Conservation (phyloP, 2,329 filamentous ascomycete genomes). For the Hawksworthiomyces lignivorus region DNA sequence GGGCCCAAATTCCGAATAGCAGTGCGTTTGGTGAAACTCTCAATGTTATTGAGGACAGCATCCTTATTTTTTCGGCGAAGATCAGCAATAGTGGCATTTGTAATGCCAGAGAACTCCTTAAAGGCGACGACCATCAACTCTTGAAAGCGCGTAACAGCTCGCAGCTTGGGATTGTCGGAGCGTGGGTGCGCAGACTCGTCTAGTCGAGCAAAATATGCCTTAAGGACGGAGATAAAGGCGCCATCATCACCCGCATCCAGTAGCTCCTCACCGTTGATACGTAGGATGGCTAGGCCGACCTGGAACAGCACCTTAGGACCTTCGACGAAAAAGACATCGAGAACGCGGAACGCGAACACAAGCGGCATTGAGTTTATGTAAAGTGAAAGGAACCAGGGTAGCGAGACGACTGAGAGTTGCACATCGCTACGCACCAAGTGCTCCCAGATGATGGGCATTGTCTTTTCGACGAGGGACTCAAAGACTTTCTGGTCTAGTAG, state of each 20-base stretch:
- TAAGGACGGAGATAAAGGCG: slow-evolving; percentile 92
- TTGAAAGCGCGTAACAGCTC: slow-evolving; percentile 91
- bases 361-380: slow-evolving; percentile 99
- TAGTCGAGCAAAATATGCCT: slow-evolving; percentile 85
- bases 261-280: slow-evolving; percentile 94
- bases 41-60: slow-evolving; percentile 88
- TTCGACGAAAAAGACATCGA: slow-evolving; percentile 98
- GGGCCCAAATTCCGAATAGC: slow-evolving; percentile 92
- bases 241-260: slow-evolving; percentile 91
- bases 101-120: slow-evolving; percentile 95
- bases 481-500: slow-evolving; percentile 95
- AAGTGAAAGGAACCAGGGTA: slow-evolving; percentile 95
- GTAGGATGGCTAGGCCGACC: slow-evolving; percentile 88
- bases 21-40: slow-evolving; percentile 93
- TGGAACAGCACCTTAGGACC: slow-evolving; percentile 97
- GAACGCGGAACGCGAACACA: slow-evolving; percentile 90
- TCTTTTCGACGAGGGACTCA: slow-evolving; percentile 95
- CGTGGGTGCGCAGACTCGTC: slow-evolving; percentile 95
- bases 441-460: slow-evolving; percentile 97
- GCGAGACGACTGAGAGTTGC: slow-evolving; percentile 90
- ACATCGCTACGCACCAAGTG: slow-evolving; percentile 96
- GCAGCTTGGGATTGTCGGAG: slow-evolving; percentile 88
- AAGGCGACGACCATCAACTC: slow-evolving; percentile 99
- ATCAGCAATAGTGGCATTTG: slow-evolving; percentile 84
- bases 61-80: slow-evolving; percentile 89